A percentile compares a stretch with the other conserved stretches of the same genome.
These are phyloP conservation scores for Sporisorium reilianum DNA, from an alignment of 1,284 basidiomycete species.

Conservation along the genomic window DNA sequence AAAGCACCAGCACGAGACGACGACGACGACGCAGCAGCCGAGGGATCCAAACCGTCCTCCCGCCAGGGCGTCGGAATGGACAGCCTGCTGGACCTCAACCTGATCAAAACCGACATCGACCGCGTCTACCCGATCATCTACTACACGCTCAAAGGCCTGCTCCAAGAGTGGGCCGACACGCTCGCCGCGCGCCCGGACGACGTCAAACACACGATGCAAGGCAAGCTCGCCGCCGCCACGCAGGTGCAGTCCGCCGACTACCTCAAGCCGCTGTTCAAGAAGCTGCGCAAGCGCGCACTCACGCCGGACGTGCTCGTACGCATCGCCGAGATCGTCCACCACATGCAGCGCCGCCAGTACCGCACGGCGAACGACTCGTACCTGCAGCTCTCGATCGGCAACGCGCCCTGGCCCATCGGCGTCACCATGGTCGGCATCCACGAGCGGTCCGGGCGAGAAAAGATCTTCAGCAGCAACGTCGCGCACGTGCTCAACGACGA, in stretches of 20 bases:
- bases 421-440: slow-evolving; percentile 99
- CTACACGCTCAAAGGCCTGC: slow-evolving; percentile 86
- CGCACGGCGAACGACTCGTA: slow-evolving; percentile 96
- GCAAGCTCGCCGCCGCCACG: slow-evolving; percentile 92
- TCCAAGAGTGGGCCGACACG: slow-evolving; percentile 95
- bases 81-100: slow-evolving; percentile 72
- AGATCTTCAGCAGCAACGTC: slow-evolving; percentile 95
- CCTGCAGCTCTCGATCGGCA: slow-evolving; percentile 94
- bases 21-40: slow-evolving; percentile 1
- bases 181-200: slow-evolving; percentile 86
- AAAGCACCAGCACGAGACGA: slow-evolving; percentile 11
- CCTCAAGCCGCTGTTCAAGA: slow-evolving; percentile 94
- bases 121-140: slow-evolving; percentile 98
- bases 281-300: slow-evolving; percentile 84
- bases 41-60: slow-evolving; percentile 3
- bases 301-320: slow-evolving; percentile 86
- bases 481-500: slow-evolving; percentile 99
- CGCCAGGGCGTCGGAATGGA: slow-evolving; percentile 66
- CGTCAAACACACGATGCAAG: slow-evolving; percentile 86
- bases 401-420: slow-evolving; percentile 99
- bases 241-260: slow-evolving; percentile 96
- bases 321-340: slow-evolving; percentile 93
- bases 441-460: slow-evolving; percentile 94
- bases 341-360: slow-evolving; percentile 95
- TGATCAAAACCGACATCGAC: slow-evolving; percentile 92